Percentiles rank a stretch among this genome's conserved stretches.
phyloP scores from a whole-genome alignment of 305 asterid species.

The Plantago coronopus region DNA sequence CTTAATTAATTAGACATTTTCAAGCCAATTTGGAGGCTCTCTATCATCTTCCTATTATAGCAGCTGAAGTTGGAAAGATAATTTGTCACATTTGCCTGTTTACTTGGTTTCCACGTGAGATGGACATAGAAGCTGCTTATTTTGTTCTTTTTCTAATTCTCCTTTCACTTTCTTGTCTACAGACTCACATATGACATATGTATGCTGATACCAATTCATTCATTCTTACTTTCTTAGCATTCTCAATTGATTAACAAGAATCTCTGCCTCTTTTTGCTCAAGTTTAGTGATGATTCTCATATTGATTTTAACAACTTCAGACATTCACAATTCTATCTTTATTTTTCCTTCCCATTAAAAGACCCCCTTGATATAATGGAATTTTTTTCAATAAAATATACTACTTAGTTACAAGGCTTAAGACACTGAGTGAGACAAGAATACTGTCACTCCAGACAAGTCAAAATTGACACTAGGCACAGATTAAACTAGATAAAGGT shows the following conservation, averaged over 20 bases:
- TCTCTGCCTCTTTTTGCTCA: neutral
- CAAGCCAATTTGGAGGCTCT: neutral
- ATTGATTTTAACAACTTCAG: neutral
- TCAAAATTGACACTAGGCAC: neutral
- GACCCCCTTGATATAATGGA: neutral
- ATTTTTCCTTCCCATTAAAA: neutral
- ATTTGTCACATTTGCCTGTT: neutral
- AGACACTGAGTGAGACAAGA: neutral
- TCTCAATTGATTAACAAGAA: neutral
- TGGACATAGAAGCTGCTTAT: neutral
- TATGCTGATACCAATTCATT: neutral
- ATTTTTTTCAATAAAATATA: neutral
- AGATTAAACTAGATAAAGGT: neutral
- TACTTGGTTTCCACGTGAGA: too few relatives aligned
- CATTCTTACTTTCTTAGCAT: neutral
- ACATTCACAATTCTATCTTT: neutral
- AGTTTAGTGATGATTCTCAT: neutral
- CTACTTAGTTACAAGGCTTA: neutral
- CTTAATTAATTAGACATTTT: too few relatives aligned
- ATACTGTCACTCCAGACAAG: too few relatives aligned
- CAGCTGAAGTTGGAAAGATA: neutral
- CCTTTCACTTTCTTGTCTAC: neutral
- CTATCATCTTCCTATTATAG: neutral
- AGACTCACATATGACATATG: neutral
- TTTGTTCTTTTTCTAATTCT: neutral